Base-by-base conservation (phyloP, 2,329 filamentous ascomycete genomes). In the Neofusicoccum ribis region DNA sequence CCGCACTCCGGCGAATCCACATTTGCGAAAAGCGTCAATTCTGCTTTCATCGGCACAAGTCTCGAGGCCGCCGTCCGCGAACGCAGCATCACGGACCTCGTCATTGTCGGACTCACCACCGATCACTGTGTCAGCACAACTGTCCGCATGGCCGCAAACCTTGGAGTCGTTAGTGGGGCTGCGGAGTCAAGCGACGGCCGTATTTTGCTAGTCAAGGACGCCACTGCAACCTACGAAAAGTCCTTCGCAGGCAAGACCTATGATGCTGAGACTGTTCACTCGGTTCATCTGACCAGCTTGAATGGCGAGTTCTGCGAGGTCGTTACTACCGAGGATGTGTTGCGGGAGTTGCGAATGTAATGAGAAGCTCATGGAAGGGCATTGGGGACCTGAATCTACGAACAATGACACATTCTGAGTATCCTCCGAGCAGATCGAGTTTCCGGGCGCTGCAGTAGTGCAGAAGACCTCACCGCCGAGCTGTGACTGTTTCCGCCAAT, bases 111-210 rank as follows among this genome's bases (percentile, higher is more conserved):
- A 4, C 58, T 61, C 0, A 61, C 58, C 4, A 61, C 58, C 2
- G 58, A 61, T 12, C 58, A 61, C 31, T 61, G 58, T 20, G 43
- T 61, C 58, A 61, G 58, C 58, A 61, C 58, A 5, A 49, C 43
- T 3, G 39, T 44, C n/a, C 58, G 58, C 27, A 61, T 61, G 58
- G 58, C 58, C 1, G 58, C 58, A 3, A 61, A 61, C 11, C 43
- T 61, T 5, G 43, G 43, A 31, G 46, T 61, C 27, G 58, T 49
- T 4, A 7, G 1, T 31, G 27, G 27, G 5, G 5, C 27, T 7
- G 27, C 1, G 27, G 27, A 7, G 6, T 7, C 27, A 31, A 36
- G 17, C 15, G n/a, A 31, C 8, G 58, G 58, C n/a, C 43, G 46
- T 3, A 49, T 61, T 1, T 12, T 49, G 58, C 31, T 61, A 27